Conservation (phyloP, 2,329 filamentous ascomycete species). For the Botrytis sinoallii region DNA sequence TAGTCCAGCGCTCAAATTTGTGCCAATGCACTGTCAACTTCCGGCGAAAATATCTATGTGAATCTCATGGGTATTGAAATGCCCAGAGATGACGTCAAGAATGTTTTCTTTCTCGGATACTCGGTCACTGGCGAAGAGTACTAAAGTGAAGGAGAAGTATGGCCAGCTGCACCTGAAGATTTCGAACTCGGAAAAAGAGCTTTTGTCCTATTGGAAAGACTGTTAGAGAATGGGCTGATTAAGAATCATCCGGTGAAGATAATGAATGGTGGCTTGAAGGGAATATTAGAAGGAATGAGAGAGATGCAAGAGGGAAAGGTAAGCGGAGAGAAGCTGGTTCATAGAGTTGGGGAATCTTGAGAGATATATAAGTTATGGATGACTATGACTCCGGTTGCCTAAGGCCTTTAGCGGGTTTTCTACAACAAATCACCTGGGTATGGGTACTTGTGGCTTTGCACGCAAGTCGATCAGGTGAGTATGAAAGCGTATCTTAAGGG, state of each 20-base stretch:
- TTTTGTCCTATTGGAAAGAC: neutral
- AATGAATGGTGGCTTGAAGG: neutral
- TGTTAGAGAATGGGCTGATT: neutral
- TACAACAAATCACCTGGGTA: accelerated
- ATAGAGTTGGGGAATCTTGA: neutral
- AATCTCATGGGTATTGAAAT: slow-evolving; percentile 1
- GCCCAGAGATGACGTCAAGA: neutral
- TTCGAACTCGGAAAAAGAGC: neutral
- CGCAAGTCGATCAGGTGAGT: neutral
- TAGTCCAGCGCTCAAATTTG: slow-evolving; percentile 12
- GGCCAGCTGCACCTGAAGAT: neutral
- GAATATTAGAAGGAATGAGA: neutral
- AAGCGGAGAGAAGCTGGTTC: neutral
- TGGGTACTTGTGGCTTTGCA: neutral
- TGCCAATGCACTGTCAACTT: slow-evolving; percentile 6
- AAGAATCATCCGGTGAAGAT: neutral
- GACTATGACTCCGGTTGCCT: accelerated
- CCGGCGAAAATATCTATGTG: neutral
- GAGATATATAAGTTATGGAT: neutral
- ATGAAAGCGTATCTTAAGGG: accelerated
- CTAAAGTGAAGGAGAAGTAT: neutral
- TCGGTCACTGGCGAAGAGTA: neutral
- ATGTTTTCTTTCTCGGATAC: neutral
- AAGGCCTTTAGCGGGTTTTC: neutral
- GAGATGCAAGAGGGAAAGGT: neutral